Evolutionary conservation across 768 basidiomycete species (phyloP).

Genomic region (Trametopsis cervina): DNA sequence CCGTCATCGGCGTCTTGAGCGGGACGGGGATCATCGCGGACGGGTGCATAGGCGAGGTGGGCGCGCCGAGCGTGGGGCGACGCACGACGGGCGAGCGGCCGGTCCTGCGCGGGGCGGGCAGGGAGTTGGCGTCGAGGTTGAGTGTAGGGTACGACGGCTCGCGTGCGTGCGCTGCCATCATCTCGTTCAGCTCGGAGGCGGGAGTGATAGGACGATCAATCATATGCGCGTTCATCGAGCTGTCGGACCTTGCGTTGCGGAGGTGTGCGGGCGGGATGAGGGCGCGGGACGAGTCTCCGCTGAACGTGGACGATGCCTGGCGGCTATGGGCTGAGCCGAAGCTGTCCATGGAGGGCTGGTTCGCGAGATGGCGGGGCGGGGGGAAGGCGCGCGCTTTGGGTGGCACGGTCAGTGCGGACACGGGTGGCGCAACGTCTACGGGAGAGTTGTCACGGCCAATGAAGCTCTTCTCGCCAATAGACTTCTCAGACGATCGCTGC

Average conservation of each 20-base stretch:
- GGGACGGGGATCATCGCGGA: slow-evolving; percentile 13
- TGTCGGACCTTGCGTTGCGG: slow-evolving; percentile 8
- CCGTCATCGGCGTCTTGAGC: slow-evolving; percentile 15
- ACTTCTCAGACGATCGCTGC: slow-evolving; percentile 1
- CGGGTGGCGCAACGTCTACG: slow-evolving; percentile 15
- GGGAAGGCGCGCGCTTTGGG: slow-evolving; percentile 13
- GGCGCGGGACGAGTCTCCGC: slow-evolving; percentile 15
- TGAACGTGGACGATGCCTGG: slow-evolving; percentile 1
- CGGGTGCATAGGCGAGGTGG: slow-evolving; percentile 10
- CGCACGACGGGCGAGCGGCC: slow-evolving; percentile 16
- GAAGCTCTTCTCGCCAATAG: slow-evolving; percentile 18
- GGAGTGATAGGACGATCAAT: slow-evolving; percentile 17
- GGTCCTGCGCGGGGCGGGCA: slow-evolving; percentile 17
- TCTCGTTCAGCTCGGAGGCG: slow-evolving; percentile 15
- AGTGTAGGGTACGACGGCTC: slow-evolving; percentile 4
- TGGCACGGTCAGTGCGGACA: slow-evolving; percentile 3
- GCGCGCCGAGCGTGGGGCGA: slow-evolving; percentile 12
- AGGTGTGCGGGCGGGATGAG: slow-evolving; percentile 9
- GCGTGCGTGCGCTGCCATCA: slow-evolving; percentile 14
- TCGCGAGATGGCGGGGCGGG: slow-evolving; percentile 10
- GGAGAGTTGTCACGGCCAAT: slow-evolving; percentile 14
- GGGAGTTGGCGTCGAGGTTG: slow-evolving; percentile 2
- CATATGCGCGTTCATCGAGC: slow-evolving; percentile 1
- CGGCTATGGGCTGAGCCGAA: slow-evolving; percentile 2
- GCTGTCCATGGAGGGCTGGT: slow-evolving; percentile 8